Evolutionary conservation across 768 basidiomycete genomes (phyloP), one percentile per base, ranked within the genome.

Genomic region (Suillus brevipes): DNA sequence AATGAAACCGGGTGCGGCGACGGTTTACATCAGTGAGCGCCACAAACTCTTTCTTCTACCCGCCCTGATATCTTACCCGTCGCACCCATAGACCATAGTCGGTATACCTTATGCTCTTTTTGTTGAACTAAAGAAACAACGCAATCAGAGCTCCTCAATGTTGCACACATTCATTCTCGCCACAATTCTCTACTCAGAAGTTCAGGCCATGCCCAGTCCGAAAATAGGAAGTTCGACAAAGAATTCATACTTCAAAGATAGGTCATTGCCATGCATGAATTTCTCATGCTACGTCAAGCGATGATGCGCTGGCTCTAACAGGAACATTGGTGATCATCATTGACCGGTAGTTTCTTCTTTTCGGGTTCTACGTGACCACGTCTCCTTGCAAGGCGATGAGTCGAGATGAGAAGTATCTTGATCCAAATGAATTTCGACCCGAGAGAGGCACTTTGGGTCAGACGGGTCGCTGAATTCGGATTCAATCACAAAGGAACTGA

Each of bases 221-320:
- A 61, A 12, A 62, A 70, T 70, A 6, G 62, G 75, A 1, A 68
- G 73, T 38, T 67, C 62, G 49, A 63, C 59, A 25, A 68, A 73
- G 55, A 42, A 68, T 2, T 70, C 70, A 3, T 57, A 45, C 20
- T 61, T 73, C 25, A 45, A 61, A 4, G 73, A 74, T 57, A 64
- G 0, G 3, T 31, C 31, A 31, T 31, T 31, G 31, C 4, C 31
- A 31, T 40, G 25, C 42, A 73, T 77, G 67, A 20, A 40, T 78
- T 23, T 74, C 78, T 16, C 79, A 77, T 58, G 60, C 60, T 45
- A 53, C 71, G 3, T 79, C 78, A 0, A 70, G 75, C 47, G 80
- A 82, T 61, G 81, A 83, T 47, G 34, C 34, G 6, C 37, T 12
- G 37, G 8, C n/a, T 36, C 25, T n/a, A 3, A 6, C 57, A 75